These are phyloP conservation scores for Arabidopsis lyrata DNA, from an alignment of 441 rosid species.

Conservation along the genomic window DNA sequence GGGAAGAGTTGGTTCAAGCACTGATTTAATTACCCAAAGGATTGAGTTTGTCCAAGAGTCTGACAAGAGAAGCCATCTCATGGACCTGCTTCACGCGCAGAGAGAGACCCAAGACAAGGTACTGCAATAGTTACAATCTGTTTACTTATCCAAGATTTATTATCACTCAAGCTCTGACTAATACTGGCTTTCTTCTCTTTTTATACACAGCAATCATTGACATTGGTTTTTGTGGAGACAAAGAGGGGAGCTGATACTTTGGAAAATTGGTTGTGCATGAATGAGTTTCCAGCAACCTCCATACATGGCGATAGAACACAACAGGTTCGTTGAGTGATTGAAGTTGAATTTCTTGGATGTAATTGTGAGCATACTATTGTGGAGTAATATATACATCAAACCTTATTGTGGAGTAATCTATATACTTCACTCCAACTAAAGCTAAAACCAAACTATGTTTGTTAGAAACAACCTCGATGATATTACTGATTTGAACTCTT, in stretches of 20 bases:
- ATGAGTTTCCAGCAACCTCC: slow-evolving; percentile 69
- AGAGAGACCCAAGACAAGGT: slow-evolving; percentile 64
- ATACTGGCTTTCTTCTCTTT: slow-evolving; percentile 16
- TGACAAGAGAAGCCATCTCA: slow-evolving; percentile 72
- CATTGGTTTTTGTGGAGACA: slow-evolving; percentile 73
- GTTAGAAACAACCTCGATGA: background rate
- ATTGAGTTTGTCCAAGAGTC: slow-evolving; percentile 61
- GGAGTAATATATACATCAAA: background rate
- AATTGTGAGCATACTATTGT: slow-evolving; percentile 5
- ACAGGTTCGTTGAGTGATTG: slow-evolving; percentile 51
- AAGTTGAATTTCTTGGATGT: slow-evolving; percentile 13
- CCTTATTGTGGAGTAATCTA: slow-evolving; percentile 1
- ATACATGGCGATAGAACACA: slow-evolving; percentile 77
- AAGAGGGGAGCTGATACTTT: slow-evolving; percentile 66
- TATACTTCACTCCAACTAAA: slow-evolving; percentile 2
- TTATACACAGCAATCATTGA: slow-evolving; percentile 60
- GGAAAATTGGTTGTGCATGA: slow-evolving; percentile 63
- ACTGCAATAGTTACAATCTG: slow-evolving; percentile 28
- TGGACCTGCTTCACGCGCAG: slow-evolving; percentile 75
- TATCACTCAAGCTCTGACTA: background rate
- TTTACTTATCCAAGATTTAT: slow-evolving; percentile 14
- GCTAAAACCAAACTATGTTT: slow-evolving; percentile 4
- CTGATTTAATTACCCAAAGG: slow-evolving; percentile 69
- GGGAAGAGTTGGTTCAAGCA: slow-evolving; percentile 76
- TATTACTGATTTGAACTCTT: slow-evolving; percentile 16